These are phyloP conservation scores for Martensiomyces pterosporus DNA, from an alignment of 192 early-diverging fungal species.

Conservation along the genomic window DNA sequence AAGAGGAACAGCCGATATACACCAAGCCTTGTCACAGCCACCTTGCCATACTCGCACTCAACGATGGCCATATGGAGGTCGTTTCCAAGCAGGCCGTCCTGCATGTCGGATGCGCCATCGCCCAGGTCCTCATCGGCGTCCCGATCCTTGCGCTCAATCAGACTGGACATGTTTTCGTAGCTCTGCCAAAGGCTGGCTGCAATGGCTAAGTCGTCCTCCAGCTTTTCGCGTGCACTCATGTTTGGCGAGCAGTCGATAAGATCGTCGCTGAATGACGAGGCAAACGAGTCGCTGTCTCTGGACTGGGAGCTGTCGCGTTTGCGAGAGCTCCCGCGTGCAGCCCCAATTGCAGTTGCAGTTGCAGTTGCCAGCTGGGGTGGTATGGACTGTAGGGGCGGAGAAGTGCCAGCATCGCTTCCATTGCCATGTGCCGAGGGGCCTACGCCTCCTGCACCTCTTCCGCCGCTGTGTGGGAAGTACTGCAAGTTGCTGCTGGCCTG, in stretches of 20 bases:
- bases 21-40: conserved; percentile 25
- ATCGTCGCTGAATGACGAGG: conserved; percentile 20
- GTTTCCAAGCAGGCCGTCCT: conserved; percentile 21
- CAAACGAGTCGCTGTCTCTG: conserved; percentile 9
- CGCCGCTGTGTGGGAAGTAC: too few relatives aligned
- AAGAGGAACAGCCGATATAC: conserved; percentile 35
- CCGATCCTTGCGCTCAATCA: conserved; percentile 36
- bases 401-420: too few relatives aligned
- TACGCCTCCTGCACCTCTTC: too few relatives aligned
- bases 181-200: conserved; percentile 43
- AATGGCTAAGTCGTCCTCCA: conserved; percentile 45
- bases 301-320: conserved; percentile 4
- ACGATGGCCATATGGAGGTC: conserved; percentile 34
- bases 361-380: too few relatives aligned
- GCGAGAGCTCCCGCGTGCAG: conserved; percentile 1
- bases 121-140: conserved; percentile 24
- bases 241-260: conserved; percentile 9
- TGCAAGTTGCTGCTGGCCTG: too few relatives aligned
- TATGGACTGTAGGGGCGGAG: too few relatives aligned
- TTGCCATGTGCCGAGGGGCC: too few relatives aligned
- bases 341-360: too few relatives aligned
- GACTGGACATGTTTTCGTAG: conserved; percentile 28
- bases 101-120: conserved; percentile 23
- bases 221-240: conserved; percentile 22
- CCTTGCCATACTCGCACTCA: conserved; percentile 39